Percentiles rank a stretch among this genome's conserved stretches.
phyloP scores from a whole-genome alignment of 257 asterid species.

The Solanum acaule region DNA sequence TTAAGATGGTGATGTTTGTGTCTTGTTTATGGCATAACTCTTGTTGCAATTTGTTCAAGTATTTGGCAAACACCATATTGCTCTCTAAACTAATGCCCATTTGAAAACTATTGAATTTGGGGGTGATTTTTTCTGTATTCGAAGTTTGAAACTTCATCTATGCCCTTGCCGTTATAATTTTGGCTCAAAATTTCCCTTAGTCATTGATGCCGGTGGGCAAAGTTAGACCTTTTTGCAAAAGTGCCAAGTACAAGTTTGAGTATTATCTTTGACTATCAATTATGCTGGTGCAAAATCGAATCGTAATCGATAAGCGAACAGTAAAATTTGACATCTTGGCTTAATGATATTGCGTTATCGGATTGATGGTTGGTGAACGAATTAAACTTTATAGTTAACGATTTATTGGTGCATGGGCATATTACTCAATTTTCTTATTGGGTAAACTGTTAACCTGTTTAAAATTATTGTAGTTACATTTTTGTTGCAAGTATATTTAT shows the following conservation, averaged over 20 bases:
- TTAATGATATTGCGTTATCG: accelerated
- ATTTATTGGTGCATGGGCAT: accelerated
- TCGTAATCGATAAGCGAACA: neutral
- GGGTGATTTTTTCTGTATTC: neutral
- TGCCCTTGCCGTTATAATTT: neutral
- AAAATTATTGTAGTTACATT: too few species aligned
- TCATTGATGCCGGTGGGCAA: neutral
- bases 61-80: neutral
- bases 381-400: accelerated
- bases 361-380: neutral
- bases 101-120: neutral
- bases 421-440: neutral
- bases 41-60: neutral
- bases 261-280: neutral
- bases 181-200: neutral
- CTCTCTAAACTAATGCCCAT: neutral
- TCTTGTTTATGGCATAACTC: neutral
- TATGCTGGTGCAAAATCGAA: too few species aligned
- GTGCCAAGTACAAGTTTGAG: neutral
- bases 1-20: neutral
- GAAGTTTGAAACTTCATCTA: neutral
- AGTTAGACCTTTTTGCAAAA: neutral
- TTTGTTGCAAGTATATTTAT: accelerated
- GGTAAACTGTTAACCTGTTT: accelerated
- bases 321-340: too few species aligned